Base-by-base conservation (phyloP, 2,329 filamentous ascomycete species). In the Pseudogymnoascus sp. region DNA sequence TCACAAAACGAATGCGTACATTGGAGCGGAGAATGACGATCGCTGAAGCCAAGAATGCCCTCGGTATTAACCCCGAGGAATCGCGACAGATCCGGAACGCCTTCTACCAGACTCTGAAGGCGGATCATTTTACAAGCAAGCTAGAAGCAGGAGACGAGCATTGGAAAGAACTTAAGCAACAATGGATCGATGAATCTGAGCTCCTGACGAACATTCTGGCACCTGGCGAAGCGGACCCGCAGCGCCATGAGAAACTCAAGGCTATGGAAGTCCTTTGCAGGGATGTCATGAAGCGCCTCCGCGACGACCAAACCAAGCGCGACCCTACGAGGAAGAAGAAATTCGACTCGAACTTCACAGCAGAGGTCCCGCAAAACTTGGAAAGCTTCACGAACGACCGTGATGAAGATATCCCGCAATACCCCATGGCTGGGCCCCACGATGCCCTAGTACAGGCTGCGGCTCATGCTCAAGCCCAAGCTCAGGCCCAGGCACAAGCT, bases 211-310 rank as follows among this genome's bases (percentile, higher is more conserved):
- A 73, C 6, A 80, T 85, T 8, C 74, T 90, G 7, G 76, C 78
- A 0, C 74, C 77, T 0, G 79, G 78, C 2, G 75, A 78, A 12
- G 72, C 77, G 1, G 82, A 87, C 65, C 78, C 82, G 1, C 75
- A 80, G 21, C 78, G 84, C 61, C 69, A 74, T 21, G 74, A 78
- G 52, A 89, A 86, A 71, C 71, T 83, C 35, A 86, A 83, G 66
- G 87, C 87, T 1, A 73, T 92, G 55, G 87, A 92, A 64, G 79
- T 88, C 0, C 75, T 94, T 3, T 88, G 87, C 60, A 81, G 86
- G 60, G 89, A 93, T 73, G 87, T 90, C 15, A 87, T 90, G 81
- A 92, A 92, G 74, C 81, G 90, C 58, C 79, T 88, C 60, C 82
- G 87, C 36, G 87, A 90, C 68, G 86, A 89, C 65, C 82, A 83